Evolutionary conservation across 2,329 filamentous ascomycete genomes (phyloP).

Genomic region (Berkeleyomyces basicola): DNA sequence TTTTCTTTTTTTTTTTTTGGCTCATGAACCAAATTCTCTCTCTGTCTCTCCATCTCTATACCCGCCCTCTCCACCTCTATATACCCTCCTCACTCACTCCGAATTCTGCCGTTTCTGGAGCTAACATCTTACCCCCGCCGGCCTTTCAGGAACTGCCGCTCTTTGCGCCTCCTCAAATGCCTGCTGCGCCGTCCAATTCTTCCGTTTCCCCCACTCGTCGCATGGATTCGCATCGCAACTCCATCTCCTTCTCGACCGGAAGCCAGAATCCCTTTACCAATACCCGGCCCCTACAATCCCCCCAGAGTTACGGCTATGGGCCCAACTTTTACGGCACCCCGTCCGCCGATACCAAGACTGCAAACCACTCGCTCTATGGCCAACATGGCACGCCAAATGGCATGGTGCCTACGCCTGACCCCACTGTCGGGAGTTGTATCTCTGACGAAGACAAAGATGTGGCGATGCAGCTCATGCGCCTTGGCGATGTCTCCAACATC

Average conservation of each 20-base stretch:
- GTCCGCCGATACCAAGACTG: slow-evolving; percentile 41
- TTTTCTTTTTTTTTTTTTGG: too few species aligned
- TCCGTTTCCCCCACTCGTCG: slow-evolving; percentile 85
- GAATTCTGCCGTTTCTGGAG: slow-evolving; percentile 14
- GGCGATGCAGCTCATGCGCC: slow-evolving; percentile 86
- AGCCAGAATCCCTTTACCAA: slow-evolving; percentile 69
- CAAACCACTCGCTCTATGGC: slow-evolving; percentile 30
- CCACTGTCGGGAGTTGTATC: slow-evolving; percentile 92
- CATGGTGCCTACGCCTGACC: slow-evolving; percentile 81
- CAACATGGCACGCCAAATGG: slow-evolving; percentile 19
- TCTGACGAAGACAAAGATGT: slow-evolving; percentile 91
- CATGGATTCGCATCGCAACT: slow-evolving; percentile 51
- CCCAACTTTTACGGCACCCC: slow-evolving; percentile 25
- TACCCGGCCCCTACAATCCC: slow-evolving; percentile 63
- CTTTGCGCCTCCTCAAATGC: slow-evolving; percentile 87
- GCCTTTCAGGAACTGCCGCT: slow-evolving; percentile 68
- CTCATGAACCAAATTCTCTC: neutral
- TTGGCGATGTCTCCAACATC: slow-evolving; percentile 54
- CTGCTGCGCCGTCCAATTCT: slow-evolving; percentile 88
- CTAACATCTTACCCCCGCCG: slow-evolving; percentile 19
- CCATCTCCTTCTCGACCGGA: slow-evolving; percentile 59
- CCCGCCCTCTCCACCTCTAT: neutral
- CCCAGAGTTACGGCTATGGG: slow-evolving; percentile 52
- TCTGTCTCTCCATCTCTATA: too few species aligned
- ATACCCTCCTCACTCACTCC: neutral